A percentile compares a stretch with the other conserved stretches of the same genome.
Evolutionary conservation across 176 grass and related monocot species (phyloP).

Genomic region (Secale cereale): DNA sequence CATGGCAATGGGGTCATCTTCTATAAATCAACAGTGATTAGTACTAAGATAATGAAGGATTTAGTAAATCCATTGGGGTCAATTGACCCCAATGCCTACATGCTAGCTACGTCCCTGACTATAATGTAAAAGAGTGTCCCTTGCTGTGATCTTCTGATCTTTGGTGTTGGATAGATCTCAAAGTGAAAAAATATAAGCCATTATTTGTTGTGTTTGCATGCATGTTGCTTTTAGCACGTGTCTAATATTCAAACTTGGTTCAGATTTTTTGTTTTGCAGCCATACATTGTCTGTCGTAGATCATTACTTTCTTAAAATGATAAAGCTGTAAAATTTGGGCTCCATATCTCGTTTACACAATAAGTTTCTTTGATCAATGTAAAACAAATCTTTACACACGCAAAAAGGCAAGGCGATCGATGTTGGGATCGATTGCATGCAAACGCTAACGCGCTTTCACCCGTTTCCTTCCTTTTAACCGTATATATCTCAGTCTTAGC

Average conservation of each 20-base stretch:
- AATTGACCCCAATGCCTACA: too few species aligned
- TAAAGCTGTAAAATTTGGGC: background rate
- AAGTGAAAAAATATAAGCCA: background rate
- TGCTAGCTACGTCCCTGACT: too few species aligned
- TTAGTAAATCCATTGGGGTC: too few species aligned
- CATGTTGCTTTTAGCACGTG: background rate
- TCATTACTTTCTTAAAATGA: background rate
- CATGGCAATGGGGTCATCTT: too few species aligned
- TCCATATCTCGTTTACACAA: background rate
- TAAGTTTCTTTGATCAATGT: background rate
- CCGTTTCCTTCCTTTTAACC: background rate
- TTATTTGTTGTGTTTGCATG: background rate
- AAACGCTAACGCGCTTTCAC: background rate
- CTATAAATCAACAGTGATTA: too few species aligned
- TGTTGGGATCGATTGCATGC: background rate
- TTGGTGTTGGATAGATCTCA: background rate
- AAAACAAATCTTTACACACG: too few species aligned
- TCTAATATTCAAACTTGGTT: too few species aligned
- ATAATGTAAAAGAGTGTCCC: too few species aligned
- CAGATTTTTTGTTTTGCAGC: too few species aligned
- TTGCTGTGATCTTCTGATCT: too few species aligned
- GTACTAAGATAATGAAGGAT: too few species aligned
- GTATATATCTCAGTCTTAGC: background rate
- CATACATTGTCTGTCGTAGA: background rate
- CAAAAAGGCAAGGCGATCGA: background rate